phyloP scores from a whole-genome alignment of 139 green algal species.

The Eudorina sp. region DNA sequence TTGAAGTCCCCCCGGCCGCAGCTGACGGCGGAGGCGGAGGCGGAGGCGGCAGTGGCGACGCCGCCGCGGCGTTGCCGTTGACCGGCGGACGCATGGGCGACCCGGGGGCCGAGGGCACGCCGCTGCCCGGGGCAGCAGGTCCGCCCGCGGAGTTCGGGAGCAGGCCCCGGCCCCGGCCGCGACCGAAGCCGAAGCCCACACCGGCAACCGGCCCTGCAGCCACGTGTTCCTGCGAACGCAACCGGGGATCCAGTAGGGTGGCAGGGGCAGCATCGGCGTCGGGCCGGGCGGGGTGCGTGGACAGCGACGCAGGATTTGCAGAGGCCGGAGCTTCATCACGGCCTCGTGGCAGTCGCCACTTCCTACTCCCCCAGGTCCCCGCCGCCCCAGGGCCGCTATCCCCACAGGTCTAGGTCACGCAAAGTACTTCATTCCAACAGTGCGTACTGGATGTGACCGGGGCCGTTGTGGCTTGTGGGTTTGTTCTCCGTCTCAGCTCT shows the following conservation, averaged over 20 bases:
- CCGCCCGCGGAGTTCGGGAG: not conserved
- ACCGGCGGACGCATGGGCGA: not conserved
- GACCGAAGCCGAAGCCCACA: constrained; percentile 24
- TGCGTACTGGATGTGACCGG: too few species aligned
- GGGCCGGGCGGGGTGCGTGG: not conserved
- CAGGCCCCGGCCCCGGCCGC: not conserved
- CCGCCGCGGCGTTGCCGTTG: not conserved
- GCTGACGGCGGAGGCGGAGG: too few species aligned
- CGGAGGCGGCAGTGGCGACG: too few species aligned
- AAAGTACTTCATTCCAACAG: too few species aligned
- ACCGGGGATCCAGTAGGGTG: not conserved
- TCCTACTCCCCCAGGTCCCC: not conserved
- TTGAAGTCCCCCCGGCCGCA: too few species aligned
- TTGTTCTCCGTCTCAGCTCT: too few species aligned
- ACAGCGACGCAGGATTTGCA: not conserved
- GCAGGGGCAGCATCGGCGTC: not conserved
- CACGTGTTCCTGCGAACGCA: constrained; percentile 24
- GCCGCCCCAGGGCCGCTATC: too few species aligned
- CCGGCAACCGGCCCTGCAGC: not conserved
- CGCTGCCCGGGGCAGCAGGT: not conserved
- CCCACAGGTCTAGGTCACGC: too few species aligned
- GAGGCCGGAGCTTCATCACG: not conserved
- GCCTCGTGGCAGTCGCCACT: not conserved
- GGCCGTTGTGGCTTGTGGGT: too few species aligned
- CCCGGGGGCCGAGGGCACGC: not conserved